These are phyloP conservation scores for Trichaptum fuscoviolaceum DNA, from an alignment of 768 basidiomycete species.

Conservation along the genomic window DNA sequence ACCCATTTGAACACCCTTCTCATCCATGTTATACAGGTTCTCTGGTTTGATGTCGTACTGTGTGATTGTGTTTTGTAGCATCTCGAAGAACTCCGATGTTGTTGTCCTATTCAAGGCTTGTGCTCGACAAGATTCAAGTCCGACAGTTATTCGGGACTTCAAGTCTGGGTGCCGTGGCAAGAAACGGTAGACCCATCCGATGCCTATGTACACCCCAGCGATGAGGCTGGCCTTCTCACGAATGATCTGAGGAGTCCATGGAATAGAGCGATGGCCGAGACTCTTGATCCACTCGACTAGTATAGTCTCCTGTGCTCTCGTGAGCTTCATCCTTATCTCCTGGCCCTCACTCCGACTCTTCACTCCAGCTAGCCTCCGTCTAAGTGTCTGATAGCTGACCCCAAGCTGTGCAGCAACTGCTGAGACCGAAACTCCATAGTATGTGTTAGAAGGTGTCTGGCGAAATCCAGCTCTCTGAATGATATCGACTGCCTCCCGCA, in stretches of 20 bases:
- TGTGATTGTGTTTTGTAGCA: background rate
- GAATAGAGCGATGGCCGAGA: conserved; percentile 19
- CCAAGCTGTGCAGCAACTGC: conserved; percentile 17
- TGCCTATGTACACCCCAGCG: conserved; percentile 9
- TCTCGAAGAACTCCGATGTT: conserved; percentile 6
- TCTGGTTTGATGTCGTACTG: background rate
- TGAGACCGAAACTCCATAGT: no score
- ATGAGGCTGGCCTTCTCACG: conserved; percentile 17
- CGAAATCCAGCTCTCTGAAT: no score
- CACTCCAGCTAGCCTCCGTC: conserved; percentile 13
- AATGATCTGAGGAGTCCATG: conserved; percentile 14
- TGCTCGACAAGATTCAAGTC: background rate
- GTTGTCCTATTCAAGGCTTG: conserved; percentile 7
- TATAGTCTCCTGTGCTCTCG: conserved; percentile 19
- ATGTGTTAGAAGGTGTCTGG: no score
- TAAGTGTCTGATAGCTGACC: conserved; percentile 15
- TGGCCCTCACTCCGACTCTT: conserved; percentile 16
- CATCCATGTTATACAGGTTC: conserved; percentile 13
- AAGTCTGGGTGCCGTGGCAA: conserved; percentile 1
- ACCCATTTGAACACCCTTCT: conserved; percentile 12
- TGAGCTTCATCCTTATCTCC: conserved; percentile 15
- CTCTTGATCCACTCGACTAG: conserved; percentile 22
- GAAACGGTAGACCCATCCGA: conserved; percentile 10
- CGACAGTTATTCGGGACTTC: conserved; percentile 1
- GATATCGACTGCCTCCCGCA: no score